A percentile compares a stretch with the other conserved stretches of the same genome.
Evolutionary conservation across 1,284 basidiomycete species (phyloP).

Genomic region (Malassezia cuniculi): DNA sequence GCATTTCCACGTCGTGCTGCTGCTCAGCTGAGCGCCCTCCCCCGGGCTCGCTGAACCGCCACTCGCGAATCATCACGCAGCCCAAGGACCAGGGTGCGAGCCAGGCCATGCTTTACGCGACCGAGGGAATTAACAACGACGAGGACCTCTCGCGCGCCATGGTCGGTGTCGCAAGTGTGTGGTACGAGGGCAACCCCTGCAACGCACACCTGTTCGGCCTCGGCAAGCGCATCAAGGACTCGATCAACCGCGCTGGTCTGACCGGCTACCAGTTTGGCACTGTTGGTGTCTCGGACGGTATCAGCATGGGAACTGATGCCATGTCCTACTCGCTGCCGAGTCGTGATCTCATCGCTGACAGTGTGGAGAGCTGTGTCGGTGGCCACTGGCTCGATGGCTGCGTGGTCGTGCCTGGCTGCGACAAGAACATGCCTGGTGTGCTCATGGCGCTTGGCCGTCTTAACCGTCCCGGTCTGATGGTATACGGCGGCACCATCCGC

Average conservation of each 20-base stretch:
- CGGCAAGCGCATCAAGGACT: constrained; percentile 35
- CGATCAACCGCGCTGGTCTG: constrained; percentile 33
- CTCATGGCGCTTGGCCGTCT: constrained; percentile 42
- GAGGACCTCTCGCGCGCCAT: constrained; percentile 40
- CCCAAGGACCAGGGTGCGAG: constrained; percentile 44
- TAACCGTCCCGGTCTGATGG: constrained; percentile 44
- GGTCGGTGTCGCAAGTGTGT: constrained; percentile 41
- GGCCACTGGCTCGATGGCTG: constrained; percentile 44
- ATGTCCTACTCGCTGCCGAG: constrained; percentile 43
- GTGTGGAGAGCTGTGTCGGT: constrained; percentile 38
- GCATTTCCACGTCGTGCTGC: constrained; percentile 9
- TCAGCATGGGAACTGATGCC: constrained; percentile 43
- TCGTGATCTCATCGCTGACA: constrained; percentile 42
- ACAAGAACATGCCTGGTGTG: constrained; percentile 46
- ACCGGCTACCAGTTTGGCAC: constrained; percentile 43
- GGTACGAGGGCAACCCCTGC: constrained; percentile 45
- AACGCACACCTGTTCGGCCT: constrained; percentile 41
- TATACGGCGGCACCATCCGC: constrained; percentile 44
- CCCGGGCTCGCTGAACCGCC: constrained; percentile 36
- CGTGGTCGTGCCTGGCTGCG: constrained; percentile 42
- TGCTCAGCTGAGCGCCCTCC: constrained; percentile 16
- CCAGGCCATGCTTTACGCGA: constrained; percentile 45
- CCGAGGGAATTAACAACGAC: constrained; percentile 34
- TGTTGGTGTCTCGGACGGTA: constrained; percentile 44
- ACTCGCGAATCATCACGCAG: constrained; percentile 36